These are phyloP conservation scores for Apiosordaria backusii DNA, from an alignment of 495 filamentous ascomycete species.

Conservation along the genomic window DNA sequence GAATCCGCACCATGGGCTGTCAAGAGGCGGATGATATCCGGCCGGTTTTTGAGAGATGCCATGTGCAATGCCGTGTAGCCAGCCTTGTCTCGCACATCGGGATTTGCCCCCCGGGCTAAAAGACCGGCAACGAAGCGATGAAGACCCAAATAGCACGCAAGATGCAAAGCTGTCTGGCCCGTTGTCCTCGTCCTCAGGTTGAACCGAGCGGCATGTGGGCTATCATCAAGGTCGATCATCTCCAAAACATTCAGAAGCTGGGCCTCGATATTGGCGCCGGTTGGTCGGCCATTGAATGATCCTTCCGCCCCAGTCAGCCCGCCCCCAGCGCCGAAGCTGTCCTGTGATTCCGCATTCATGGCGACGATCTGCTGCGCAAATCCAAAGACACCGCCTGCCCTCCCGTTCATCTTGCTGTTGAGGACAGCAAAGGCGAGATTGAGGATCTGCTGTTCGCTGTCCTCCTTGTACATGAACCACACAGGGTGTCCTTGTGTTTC, in stretches of 20 bases:
- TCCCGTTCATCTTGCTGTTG: constrained; percentile 54
- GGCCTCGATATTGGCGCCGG: constrained; percentile 51
- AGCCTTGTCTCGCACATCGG: constrained; percentile 69
- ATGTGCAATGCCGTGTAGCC: constrained; percentile 84
- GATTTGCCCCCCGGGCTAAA: constrained; percentile 73
- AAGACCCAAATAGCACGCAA: constrained; percentile 72
- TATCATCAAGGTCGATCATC: constrained; percentile 73
- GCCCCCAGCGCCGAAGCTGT: constrained; percentile 21
- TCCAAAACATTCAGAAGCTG: constrained; percentile 71
- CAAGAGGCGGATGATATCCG: constrained; percentile 71
- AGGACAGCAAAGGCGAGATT: constrained; percentile 56
- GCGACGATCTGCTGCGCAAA: constrained; percentile 54
- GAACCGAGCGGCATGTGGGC: constrained; percentile 59
- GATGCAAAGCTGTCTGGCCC: constrained; percentile 79
- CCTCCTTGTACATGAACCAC: constrained; percentile 76
- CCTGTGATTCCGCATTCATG: constrained; percentile 15
- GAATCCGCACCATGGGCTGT: constrained; percentile 70
- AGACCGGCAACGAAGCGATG: constrained; percentile 76
- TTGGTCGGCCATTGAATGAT: constrained; percentile 11
- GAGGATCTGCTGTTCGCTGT: constrained; percentile 70
- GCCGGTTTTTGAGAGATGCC: constrained; percentile 72
- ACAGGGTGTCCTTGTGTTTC: constrained; percentile 41
- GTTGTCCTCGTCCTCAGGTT: constrained; percentile 56
- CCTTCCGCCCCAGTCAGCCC: constrained; percentile 14
- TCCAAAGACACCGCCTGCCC: constrained; percentile 47